Evolutionary conservation across 495 filamentous ascomycete species (phyloP).

Genomic region (Aspergillus sparsus): DNA sequence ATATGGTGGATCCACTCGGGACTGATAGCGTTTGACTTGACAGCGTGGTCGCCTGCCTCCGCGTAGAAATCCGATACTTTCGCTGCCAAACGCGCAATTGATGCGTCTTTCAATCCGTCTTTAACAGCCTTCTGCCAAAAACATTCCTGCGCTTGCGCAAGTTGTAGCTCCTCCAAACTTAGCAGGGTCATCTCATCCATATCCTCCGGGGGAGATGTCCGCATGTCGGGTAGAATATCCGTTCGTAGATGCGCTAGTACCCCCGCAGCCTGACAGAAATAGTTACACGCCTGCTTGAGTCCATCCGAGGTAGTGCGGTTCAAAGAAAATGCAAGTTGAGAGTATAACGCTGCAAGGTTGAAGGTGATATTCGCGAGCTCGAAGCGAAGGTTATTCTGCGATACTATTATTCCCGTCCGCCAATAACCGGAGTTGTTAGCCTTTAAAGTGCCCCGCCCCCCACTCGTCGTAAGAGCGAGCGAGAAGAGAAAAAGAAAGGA

Average conservation of each 20-base stretch:
- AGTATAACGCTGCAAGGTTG: constrained; percentile 91
- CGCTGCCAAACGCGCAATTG: constrained; percentile 87
- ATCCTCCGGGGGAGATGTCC: constrained; percentile 84
- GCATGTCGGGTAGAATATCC: constrained; percentile 80
- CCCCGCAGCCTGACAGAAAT: constrained; percentile 86
- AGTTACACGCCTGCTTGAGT: constrained; percentile 85
- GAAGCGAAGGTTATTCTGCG: constrained; percentile 91
- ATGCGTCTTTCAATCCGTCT: constrained; percentile 86
- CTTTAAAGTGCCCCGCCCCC: too few species aligned
- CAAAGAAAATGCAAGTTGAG: constrained; percentile 79
- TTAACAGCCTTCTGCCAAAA: constrained; percentile 98
- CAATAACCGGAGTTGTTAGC: not conserved
- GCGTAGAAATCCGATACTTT: constrained; percentile 92
- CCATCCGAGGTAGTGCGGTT: constrained; percentile 83
- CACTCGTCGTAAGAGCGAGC: not conserved
- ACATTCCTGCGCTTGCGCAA: constrained; percentile 94
- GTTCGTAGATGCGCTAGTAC: constrained; percentile 78
- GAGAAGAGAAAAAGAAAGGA: not conserved
- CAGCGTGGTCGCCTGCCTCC: constrained; percentile 77
- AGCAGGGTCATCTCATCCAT: constrained; percentile 90
- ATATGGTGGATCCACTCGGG: constrained; percentile 98
- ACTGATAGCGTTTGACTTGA: constrained; percentile 85
- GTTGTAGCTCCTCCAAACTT: constrained; percentile 76
- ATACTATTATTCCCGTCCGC: constrained; percentile 41
- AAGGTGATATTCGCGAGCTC: constrained; percentile 92